phyloP scores from a whole-genome alignment of 768 basidiomycete genomes.

The Agaricus sinodeliciosus region DNA sequence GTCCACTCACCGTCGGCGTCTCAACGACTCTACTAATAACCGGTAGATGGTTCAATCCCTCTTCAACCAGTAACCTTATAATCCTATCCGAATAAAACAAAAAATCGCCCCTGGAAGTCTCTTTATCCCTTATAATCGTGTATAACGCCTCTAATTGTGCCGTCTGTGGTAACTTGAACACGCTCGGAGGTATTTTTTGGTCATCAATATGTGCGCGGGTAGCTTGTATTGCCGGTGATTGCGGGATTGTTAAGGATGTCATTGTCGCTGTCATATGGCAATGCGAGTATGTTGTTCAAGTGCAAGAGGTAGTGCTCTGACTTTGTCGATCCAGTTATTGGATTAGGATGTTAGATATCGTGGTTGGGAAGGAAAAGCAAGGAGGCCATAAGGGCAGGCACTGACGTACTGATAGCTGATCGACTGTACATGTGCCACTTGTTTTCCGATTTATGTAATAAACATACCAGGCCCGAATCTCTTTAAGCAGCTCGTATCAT shows the following conservation, averaged over 20 bases:
- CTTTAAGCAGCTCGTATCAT: no score
- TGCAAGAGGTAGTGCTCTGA: neutral
- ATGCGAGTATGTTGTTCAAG: neutral
- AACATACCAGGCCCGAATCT: no score
- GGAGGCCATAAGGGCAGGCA: constrained; percentile 8
- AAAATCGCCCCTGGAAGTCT: constrained; percentile 88
- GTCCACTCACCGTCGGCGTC: constrained; percentile 67
- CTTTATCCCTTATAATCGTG: constrained; percentile 89
- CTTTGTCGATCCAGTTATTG: neutral
- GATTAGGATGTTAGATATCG: neutral
- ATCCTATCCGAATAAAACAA: constrained; percentile 94
- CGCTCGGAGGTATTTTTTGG: constrained; percentile 62
- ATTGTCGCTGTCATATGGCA: neutral
- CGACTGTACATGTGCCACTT: constrained; percentile 5
- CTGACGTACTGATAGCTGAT: constrained; percentile 3
- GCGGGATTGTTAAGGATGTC: constrained; percentile 1
- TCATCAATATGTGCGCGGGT: constrained; percentile 29
- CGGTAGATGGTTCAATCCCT: constrained; percentile 84
- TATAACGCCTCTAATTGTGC: constrained; percentile 92
- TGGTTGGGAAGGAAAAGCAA: neutral
- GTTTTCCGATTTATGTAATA: neutral
- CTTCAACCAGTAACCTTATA: constrained; percentile 75
- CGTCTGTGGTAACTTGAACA: constrained; percentile 85
- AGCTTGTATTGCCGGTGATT: neutral
- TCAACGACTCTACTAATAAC: constrained; percentile 66